Conservation (phyloP, 2,329 filamentous ascomycete genomes). For the Lasiodiplodia citricola region DNA sequence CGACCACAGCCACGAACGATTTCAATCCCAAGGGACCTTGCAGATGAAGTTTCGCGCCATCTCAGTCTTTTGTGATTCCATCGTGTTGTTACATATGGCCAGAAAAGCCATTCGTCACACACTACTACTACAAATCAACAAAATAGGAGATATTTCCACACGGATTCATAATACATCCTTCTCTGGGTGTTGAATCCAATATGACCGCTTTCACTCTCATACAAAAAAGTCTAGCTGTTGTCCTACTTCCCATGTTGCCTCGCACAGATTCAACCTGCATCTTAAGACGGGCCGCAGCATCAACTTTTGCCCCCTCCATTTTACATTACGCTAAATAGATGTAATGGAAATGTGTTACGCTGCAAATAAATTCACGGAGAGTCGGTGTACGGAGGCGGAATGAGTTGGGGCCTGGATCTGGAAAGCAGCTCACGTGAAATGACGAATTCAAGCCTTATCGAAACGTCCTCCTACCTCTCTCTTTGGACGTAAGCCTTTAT, state of each 20-base stretch:
- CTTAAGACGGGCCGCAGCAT: background rate
- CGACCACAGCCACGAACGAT: background rate
- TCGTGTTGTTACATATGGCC: background rate
- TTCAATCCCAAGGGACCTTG: background rate
- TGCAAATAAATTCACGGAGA: background rate
- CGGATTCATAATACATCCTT: too few relatives aligned
- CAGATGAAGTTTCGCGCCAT: background rate
- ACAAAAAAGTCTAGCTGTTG: too few relatives aligned
- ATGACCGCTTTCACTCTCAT: too few relatives aligned
- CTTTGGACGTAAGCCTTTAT: background rate
- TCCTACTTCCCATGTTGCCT: too few relatives aligned
- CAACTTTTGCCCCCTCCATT: background rate
- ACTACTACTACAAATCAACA: too few relatives aligned
- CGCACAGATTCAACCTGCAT: background rate
- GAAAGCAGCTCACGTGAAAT: constrained; percentile 11
- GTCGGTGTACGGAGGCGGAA: background rate
- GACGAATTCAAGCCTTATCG: constrained; percentile 14
- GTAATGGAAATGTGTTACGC: background rate
- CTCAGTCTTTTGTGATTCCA: background rate
- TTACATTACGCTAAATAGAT: too few relatives aligned
- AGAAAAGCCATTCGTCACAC: background rate
- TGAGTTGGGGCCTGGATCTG: background rate
- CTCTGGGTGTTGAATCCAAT: too few relatives aligned
- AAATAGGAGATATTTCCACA: too few relatives aligned
- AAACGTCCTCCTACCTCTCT: background rate